These are phyloP conservation scores for Penicillium arizonense DNA, from an alignment of 495 filamentous ascomycete species.

Conservation along the genomic window DNA sequence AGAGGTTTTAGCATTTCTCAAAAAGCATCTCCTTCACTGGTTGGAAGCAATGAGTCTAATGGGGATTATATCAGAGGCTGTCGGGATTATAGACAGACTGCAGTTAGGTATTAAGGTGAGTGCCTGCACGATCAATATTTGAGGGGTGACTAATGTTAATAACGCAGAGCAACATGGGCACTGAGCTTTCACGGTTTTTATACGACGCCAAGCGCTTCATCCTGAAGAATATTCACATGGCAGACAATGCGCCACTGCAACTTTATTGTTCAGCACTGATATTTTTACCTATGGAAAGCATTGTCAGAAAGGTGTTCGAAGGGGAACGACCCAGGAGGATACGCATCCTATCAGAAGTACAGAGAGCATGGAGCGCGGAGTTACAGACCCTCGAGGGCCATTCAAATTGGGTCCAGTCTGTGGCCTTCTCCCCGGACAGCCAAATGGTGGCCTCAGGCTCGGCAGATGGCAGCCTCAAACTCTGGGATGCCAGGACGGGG, in stretches of 20 bases:
- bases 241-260: constrained; percentile 24
- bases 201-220: constrained; percentile 38
- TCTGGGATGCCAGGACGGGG: constrained; percentile 25
- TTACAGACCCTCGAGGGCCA: constrained; percentile 25
- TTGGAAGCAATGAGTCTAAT: constrained; percentile 12
- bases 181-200: background rate
- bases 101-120: constrained; percentile 1
- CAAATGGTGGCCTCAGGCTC: constrained; percentile 17
- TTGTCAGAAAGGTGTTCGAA: constrained; percentile 20
- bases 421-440: constrained; percentile 26
- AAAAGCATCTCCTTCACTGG: constrained; percentile 20
- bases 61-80: background rate
- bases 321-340: constrained; percentile 8
- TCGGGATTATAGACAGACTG: background rate
- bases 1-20: constrained; percentile 32
- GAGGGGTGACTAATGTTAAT: background rate
- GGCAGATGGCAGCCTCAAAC: constrained; percentile 14
- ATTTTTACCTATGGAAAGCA: constrained; percentile 32
- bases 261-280: constrained; percentile 29
- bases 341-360: constrained; percentile 13
- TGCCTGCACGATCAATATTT: background rate
- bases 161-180: constrained; percentile 9
- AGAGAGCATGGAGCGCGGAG: constrained; percentile 14
- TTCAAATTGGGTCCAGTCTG: constrained; percentile 1
- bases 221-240: constrained; percentile 30